phyloP scores from a whole-genome alignment of 148 eudicot genomes.

The Salicornia ramosissima region DNA sequence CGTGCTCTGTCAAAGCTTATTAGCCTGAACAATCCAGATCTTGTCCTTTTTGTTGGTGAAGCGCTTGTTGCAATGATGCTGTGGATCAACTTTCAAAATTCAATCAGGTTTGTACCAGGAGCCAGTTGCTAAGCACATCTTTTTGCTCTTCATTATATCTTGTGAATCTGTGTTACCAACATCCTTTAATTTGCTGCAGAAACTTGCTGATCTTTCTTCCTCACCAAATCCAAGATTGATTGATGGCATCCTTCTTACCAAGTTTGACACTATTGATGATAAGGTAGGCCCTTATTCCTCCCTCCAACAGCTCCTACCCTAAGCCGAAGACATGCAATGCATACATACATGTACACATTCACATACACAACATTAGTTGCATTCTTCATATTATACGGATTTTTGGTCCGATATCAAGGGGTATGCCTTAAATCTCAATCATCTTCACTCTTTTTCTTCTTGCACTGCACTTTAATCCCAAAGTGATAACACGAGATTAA shows the following conservation, averaged over 20 bases:
- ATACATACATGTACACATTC: too few species aligned
- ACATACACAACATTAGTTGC: too few species aligned
- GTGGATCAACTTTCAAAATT: constrained; percentile 92
- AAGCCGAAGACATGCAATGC: not conserved
- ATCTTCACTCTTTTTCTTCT: too few species aligned
- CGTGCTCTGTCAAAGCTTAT: constrained; percentile 91
- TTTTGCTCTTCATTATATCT: not conserved
- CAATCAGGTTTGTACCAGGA: constrained; percentile 55
- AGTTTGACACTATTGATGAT: constrained; percentile 94
- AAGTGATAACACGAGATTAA: too few species aligned
- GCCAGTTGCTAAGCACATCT: not conserved
- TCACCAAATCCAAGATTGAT: constrained; percentile 83
- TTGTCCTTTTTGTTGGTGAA: constrained; percentile 94
- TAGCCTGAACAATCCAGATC: constrained; percentile 78
- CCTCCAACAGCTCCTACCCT: not conserved
- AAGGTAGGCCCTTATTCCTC: constrained; percentile 48
- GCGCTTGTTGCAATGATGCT: constrained; percentile 94
- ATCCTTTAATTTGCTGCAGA: constrained; percentile 48
- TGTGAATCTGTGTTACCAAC: not conserved
- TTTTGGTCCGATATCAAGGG: too few species aligned
- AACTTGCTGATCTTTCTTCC: constrained; percentile 75
- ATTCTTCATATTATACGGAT: too few species aligned
- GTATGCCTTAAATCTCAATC: too few species aligned
- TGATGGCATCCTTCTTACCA: constrained; percentile 94
- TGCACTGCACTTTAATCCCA: too few species aligned